Evolutionary conservation across 768 basidiomycete species (phyloP), one percentile per base, ranked within the genome.

Genomic region (Dictyophora rubrovolvata): DNA sequence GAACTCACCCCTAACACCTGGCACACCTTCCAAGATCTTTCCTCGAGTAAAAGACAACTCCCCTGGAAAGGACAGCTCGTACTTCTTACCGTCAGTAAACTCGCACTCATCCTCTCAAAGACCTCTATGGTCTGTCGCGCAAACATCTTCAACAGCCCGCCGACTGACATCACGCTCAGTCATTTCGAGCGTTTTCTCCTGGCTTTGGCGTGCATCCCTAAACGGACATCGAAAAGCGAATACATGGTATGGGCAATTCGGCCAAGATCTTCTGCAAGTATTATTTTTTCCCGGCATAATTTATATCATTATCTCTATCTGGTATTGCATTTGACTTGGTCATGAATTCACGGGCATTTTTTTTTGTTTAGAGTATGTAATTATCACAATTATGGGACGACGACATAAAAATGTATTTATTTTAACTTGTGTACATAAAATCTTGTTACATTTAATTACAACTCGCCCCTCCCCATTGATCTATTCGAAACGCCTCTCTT

Each of bases 41-140:
- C 56, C 56, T 49, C 51, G 34, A 33, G 23, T 35, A 5, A 21
- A 34, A 28, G 48, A 50, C 9, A 49, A 51, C 6, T 10, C 28
- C 56, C 56, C 17, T 14, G 56, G 56, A n/a, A 35, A 49, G 3
- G 56, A 58, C 23, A 58, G 56, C n/a, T 51, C 56, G 18, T 58
- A 58, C 14, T 58, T 58, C 21, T 49, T 58, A n/a, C 56, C 56
- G 17, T 58, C 56, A 14, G 48, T 49, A 12, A 22, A 22, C 18
- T 21, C 48, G 21, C 47, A 20, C 12, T 50, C 21, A 20, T 21
- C n/a, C 20, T 50, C 12, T 34, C 48, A 5, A 21, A 58, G 35
- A 58, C 21, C 33, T 56, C 37, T 21, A 18, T 56, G 55, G 55
- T 54, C 36, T 5, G 20, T 16, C 34, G 17, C 53, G 20, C 48